Conservation (phyloP, 1,284 basidiomycete genomes). For the Tilletia caries region DNA sequence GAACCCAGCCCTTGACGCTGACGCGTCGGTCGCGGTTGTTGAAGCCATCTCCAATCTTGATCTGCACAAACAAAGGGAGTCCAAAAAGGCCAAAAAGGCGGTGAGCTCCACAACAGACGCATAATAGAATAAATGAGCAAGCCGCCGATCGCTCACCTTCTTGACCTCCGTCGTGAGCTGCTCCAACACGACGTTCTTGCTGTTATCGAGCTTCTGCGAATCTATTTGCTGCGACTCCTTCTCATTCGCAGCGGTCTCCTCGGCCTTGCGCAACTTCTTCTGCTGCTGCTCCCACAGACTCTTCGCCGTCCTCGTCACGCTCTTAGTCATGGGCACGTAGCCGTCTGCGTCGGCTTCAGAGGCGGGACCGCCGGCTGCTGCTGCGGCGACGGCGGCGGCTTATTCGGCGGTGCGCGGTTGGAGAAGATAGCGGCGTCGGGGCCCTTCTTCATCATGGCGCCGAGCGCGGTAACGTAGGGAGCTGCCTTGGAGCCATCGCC, state of each 20-base stretch:
- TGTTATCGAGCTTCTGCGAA: slow-evolving; percentile 73
- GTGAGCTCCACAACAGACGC: too few species aligned
- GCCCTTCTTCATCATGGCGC: slow-evolving; percentile 43
- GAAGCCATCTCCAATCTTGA: slow-evolving; percentile 48
- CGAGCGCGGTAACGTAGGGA: slow-evolving; percentile 43
- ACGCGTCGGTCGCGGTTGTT: slow-evolving; percentile 63
- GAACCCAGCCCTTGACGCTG: slow-evolving; percentile 93
- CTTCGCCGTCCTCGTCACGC: slow-evolving; percentile 88
- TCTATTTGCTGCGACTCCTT: slow-evolving; percentile 69
- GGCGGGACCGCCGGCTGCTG: slow-evolving; percentile 19
- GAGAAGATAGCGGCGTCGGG: slow-evolving; percentile 37
- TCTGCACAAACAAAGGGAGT: slow-evolving; percentile 19
- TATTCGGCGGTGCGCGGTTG: slow-evolving; percentile 16
- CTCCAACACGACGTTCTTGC: slow-evolving; percentile 75
- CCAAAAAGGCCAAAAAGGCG: not conserved
- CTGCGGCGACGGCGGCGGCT: too few species aligned
- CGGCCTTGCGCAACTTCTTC: slow-evolving; percentile 78
- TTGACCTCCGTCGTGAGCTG: slow-evolving; percentile 62
- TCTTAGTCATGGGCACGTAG: slow-evolving; percentile 65
- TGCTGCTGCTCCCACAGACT: slow-evolving; percentile 82
- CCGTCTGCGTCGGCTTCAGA: slow-evolving; percentile 39
- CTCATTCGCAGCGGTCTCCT: slow-evolving; percentile 67
- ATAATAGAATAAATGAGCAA: too few species aligned
- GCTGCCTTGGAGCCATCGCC: slow-evolving; percentile 41
- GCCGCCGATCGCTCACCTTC: slow-evolving; percentile 21